Evolutionary conservation across 2,329 filamentous ascomycete species (phyloP).

Genomic region (Podosphaera leucotricha): DNA sequence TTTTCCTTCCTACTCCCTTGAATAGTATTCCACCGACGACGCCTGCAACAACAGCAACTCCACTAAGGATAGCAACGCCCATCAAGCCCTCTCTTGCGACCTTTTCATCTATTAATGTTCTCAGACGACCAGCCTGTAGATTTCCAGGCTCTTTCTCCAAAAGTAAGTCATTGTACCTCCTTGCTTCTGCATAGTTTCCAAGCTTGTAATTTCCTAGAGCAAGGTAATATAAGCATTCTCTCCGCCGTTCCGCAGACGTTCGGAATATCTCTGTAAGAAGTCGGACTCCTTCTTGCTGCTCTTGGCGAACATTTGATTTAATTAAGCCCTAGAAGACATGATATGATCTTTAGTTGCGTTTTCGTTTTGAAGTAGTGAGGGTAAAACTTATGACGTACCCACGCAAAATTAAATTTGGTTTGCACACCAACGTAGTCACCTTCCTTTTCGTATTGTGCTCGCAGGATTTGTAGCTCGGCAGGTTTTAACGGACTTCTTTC

Average conservation of each 20-base stretch:
- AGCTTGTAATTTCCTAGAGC: constrained; percentile 96
- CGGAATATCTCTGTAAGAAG: constrained; percentile 94
- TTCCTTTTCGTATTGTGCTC: constrained; percentile 90
- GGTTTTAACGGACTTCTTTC: constrained; percentile 55
- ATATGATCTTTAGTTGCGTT: constrained; percentile 1
- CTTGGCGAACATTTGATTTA: constrained; percentile 61
- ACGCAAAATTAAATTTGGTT: constrained; percentile 99
- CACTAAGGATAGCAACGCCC: constrained; percentile 85
- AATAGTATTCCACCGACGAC: constrained; percentile 74
- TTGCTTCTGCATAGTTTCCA: constrained; percentile 85
- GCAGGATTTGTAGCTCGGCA: constrained; percentile 76
- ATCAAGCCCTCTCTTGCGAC: constrained; percentile 84
- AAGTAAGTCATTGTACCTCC: constrained; percentile 81
- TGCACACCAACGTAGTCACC: constrained; percentile 91
- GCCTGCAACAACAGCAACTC: constrained; percentile 79
- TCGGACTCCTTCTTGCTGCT: constrained; percentile 86
- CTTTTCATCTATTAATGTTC: constrained; percentile 79
- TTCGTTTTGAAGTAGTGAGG: background rate
- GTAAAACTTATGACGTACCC: constrained; percentile 33
- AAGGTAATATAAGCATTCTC: constrained; percentile 96
- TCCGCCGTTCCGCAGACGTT: constrained; percentile 68
- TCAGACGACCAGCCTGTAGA: constrained; percentile 69
- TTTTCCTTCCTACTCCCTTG: constrained; percentile 41
- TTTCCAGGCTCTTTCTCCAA: constrained; percentile 81
- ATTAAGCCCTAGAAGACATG: constrained; percentile 50